These are phyloP conservation scores for Fraxinus excelsior DNA, from an alignment of 257 asterid species.

Conservation along the genomic window DNA sequence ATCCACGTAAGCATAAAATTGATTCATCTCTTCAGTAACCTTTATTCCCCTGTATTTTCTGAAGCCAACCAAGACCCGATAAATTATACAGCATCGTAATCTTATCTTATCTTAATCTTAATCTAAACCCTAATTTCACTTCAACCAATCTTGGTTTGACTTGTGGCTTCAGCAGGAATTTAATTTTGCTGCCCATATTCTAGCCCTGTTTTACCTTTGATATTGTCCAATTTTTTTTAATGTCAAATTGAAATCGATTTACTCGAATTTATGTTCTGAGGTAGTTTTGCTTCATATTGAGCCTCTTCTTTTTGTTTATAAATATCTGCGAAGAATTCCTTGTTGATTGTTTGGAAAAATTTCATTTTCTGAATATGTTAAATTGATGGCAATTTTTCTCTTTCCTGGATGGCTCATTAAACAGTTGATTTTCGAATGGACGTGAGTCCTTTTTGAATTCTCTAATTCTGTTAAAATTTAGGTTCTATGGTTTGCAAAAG, in stretches of 20 bases:
- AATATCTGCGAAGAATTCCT: background rate
- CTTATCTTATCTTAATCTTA: slow-evolving; percentile 41
- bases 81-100: slow-evolving; percentile 1
- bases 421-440: slow-evolving; percentile 13
- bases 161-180: slow-evolving; percentile 5
- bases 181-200: slow-evolving; percentile 13
- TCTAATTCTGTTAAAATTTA: background rate
- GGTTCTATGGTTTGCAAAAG: background rate
- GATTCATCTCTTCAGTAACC: slow-evolving; percentile 13
- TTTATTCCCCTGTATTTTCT: slow-evolving; percentile 15
- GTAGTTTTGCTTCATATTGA: slow-evolving; percentile 22
- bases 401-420: slow-evolving; percentile 7
- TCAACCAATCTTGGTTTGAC: slow-evolving; percentile 10
- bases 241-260: slow-evolving; percentile 33
- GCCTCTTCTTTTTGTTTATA: background rate
- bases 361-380: background rate
- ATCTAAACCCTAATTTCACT: slow-evolving; percentile 19
- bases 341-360: background rate
- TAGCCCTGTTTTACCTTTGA: slow-evolving; percentile 24
- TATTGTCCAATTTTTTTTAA: slow-evolving; percentile 8
- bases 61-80: background rate
- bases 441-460: slow-evolving; percentile 7
- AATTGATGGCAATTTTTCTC: slow-evolving; percentile 11
- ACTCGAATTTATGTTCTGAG: slow-evolving; percentile 31
- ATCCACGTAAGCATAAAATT: background rate